A percentile compares a stretch with the other conserved stretches of the same genome.
phyloP scores from a whole-genome alignment of 192 early-diverging fungal species.

The Podila clonocystis region DNA sequence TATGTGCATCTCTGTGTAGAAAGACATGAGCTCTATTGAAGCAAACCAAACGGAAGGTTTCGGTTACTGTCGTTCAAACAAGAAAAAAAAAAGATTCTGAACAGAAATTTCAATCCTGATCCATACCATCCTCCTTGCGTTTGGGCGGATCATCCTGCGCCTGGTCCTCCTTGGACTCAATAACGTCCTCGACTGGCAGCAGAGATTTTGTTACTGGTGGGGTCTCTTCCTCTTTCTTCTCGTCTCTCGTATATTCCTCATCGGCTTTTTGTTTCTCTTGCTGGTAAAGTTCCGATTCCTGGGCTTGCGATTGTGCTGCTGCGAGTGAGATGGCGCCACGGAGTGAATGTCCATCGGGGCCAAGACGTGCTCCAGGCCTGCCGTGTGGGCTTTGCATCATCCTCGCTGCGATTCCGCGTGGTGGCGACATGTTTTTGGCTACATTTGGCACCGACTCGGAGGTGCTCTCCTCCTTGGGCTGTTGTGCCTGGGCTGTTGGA shows the following conservation, averaged over 20 bases:
- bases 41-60: not conserved
- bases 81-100: too few relatives aligned
- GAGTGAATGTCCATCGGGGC: constrained; percentile 17
- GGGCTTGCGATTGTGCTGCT: constrained; percentile 21
- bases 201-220: not conserved
- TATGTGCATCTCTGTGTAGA: constrained; percentile 1
- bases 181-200: too few relatives aligned
- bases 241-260: constrained; percentile 1
- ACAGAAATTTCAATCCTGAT: too few relatives aligned
- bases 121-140: not conserved
- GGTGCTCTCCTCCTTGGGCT: too few relatives aligned
- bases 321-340: constrained; percentile 11
- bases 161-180: not conserved
- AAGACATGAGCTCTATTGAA: not conserved
- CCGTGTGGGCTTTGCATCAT: constrained; percentile 28
- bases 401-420: constrained; percentile 21
- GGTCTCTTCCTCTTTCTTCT: not conserved
- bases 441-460: too few relatives aligned
- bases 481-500: too few relatives aligned
- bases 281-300: not conserved
- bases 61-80: too few relatives aligned
- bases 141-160: not conserved
- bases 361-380: constrained; percentile 6
- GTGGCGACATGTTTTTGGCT: not conserved
- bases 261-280: constrained; percentile 9